phyloP scores from a whole-genome alignment of 2,329 filamentous ascomycete genomes.

The Alternaria sp. region DNA sequence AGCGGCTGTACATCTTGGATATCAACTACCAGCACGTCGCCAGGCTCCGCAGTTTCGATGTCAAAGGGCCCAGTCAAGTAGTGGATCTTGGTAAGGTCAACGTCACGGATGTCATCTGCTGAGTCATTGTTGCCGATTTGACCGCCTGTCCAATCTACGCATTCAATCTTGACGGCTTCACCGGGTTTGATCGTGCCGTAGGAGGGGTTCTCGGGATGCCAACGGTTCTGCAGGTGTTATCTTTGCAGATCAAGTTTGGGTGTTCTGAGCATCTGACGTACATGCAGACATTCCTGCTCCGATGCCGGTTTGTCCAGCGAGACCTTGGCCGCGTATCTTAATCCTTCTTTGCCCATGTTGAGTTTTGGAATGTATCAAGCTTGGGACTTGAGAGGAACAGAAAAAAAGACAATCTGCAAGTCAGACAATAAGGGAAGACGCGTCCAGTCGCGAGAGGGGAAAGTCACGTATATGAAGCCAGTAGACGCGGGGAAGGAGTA shows the following conservation, averaged over 20 bases:
- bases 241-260: background rate
- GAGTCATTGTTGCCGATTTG: constrained; percentile 89
- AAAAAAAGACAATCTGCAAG: background rate
- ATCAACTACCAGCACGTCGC: constrained; percentile 84
- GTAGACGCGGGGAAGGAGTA: constrained; percentile 22
- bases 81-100: constrained; percentile 84
- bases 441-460: constrained; percentile 2
- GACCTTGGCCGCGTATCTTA: constrained; percentile 76
- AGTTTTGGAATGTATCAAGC: background rate
- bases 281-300: constrained; percentile 74
- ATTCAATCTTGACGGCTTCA: constrained; percentile 93
- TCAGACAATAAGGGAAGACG: background rate
- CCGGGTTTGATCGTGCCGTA: constrained; percentile 76
- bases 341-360: constrained; percentile 59
- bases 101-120: constrained; percentile 84
- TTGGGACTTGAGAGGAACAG: background rate
- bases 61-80: constrained; percentile 92
- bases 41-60: constrained; percentile 81
- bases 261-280: constrained; percentile 50
- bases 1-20: constrained; percentile 94
- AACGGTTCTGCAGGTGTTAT: constrained; percentile 70
- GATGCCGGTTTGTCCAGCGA: constrained; percentile 73
- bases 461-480: constrained; percentile 19
- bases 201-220: constrained; percentile 87
- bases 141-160: constrained; percentile 75